These are phyloP conservation scores for Neocallimastix lanati DNA, from an alignment of 192 early-diverging fungal species.

Conservation along the genomic window DNA sequence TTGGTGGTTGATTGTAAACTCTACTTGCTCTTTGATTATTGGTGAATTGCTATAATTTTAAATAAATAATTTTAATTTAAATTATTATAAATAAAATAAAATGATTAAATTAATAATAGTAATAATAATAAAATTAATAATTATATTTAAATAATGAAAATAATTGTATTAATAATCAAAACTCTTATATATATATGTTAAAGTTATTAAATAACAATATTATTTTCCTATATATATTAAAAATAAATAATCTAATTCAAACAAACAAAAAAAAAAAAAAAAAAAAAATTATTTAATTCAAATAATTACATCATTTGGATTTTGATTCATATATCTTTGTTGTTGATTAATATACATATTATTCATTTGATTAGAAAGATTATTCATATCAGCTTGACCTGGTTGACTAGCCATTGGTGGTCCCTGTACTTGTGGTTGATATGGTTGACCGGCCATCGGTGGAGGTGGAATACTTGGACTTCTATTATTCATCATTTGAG, in stretches of 20 bases:
- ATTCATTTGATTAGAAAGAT: neutral
- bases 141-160: too few species aligned
- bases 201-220: too few species aligned
- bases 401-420: neutral
- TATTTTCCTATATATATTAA: too few species aligned
- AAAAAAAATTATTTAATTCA: neutral
- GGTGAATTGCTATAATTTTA: neutral
- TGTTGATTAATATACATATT: neutral
- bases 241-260: too few species aligned
- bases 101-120: too few species aligned
- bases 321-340: neutral
- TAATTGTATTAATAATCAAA: too few species aligned
- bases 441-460: neutral
- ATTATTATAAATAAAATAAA: too few species aligned
- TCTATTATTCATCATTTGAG: neutral
- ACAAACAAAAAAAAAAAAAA: conserved; percentile 1
- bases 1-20: neutral
- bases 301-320: neutral
- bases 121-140: too few species aligned
- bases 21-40: neutral
- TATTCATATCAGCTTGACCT: neutral
- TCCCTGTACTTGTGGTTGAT: neutral
- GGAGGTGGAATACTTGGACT: conserved; percentile 1
- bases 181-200: too few species aligned
- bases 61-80: neutral